Conservation (phyloP, 2,329 filamentous ascomycete genomes). For the Exophiala lecanii-corni region DNA sequence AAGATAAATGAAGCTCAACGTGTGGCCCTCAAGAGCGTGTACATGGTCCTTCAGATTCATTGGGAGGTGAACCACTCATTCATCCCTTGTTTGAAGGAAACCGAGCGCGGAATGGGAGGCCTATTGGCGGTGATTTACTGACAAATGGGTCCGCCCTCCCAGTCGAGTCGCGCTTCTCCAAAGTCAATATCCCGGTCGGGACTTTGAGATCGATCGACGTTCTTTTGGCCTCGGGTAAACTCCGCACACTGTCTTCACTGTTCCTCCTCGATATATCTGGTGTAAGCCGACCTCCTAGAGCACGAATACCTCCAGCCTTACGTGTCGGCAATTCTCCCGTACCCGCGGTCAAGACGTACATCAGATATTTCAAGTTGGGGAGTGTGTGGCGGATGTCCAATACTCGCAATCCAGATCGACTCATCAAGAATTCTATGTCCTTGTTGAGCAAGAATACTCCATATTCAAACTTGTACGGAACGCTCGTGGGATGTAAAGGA, state of each 20-base stretch:
- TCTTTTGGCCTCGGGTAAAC: slow-evolving; percentile 7
- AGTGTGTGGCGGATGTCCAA: slow-evolving; percentile 89
- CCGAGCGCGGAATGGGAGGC: background rate
- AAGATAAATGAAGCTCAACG: too few species aligned
- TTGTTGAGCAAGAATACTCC: slow-evolving; percentile 96
- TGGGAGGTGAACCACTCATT: too few species aligned
- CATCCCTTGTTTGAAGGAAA: background rate
- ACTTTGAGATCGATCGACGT: slow-evolving; percentile 3
- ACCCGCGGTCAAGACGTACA: slow-evolving; percentile 84
- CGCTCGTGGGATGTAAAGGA: slow-evolving; percentile 70
- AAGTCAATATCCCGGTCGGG: slow-evolving; percentile 6
- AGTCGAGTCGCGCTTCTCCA: slow-evolving; percentile 11
- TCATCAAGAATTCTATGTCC: slow-evolving; percentile 70
- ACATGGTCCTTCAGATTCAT: too few species aligned
- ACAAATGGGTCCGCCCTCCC: background rate
- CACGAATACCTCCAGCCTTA: slow-evolving; percentile 51
- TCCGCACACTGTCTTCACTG: slow-evolving; percentile 37
- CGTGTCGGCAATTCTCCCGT: slow-evolving; percentile 56
- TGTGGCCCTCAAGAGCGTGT: too few species aligned
- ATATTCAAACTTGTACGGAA: slow-evolving; percentile 91
- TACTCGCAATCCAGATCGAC: slow-evolving; percentile 66
- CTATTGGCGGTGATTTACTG: background rate
- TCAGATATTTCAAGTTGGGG: slow-evolving; percentile 86
- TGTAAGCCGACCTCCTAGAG: slow-evolving; percentile 38
- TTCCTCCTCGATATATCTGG: slow-evolving; percentile 36